These are phyloP conservation scores for Diaporthe ampelina DNA, from an alignment of 2,329 filamentous ascomycete species.

Conservation along the genomic window DNA sequence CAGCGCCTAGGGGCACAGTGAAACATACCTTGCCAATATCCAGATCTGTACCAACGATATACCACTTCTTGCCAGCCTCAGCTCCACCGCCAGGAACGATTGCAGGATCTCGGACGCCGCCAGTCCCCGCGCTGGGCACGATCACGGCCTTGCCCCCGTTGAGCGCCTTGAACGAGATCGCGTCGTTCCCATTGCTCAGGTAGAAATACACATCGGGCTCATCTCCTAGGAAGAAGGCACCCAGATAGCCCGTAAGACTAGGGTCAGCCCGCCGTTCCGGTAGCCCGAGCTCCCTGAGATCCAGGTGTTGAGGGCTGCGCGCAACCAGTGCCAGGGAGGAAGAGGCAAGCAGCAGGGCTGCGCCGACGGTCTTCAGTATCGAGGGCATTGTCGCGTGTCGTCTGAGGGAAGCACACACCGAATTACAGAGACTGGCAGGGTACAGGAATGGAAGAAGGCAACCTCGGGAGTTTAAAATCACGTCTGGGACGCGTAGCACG, in stretches of 20 bases:
- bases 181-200: constrained; percentile 65
- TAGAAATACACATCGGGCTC: constrained; percentile 69
- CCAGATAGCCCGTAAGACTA: constrained; percentile 64
- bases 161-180: constrained; percentile 61
- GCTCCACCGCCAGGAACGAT: constrained; percentile 61
- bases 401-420: not conserved
- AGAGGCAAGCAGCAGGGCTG: constrained; percentile 32
- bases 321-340: constrained; percentile 23
- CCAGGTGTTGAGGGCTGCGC: constrained; percentile 20
- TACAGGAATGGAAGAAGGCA: not conserved
- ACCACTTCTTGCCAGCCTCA: constrained; percentile 66
- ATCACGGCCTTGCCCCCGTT: constrained; percentile 64
- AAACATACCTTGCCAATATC: constrained; percentile 60
- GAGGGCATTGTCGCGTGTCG: constrained; percentile 16
- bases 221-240: constrained; percentile 67
- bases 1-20: too few species aligned
- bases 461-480: not conserved
- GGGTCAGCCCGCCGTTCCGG: constrained; percentile 52
- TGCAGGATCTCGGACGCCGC: constrained; percentile 66
- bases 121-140: constrained; percentile 63
- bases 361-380: not conserved
- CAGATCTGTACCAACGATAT: constrained; percentile 68
- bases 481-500: not conserved
- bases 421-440: not conserved
- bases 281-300: constrained; percentile 43